Evolutionary conservation across 1,284 basidiomycete genomes (phyloP).

Genomic region (Heimioporus retisporus): DNA sequence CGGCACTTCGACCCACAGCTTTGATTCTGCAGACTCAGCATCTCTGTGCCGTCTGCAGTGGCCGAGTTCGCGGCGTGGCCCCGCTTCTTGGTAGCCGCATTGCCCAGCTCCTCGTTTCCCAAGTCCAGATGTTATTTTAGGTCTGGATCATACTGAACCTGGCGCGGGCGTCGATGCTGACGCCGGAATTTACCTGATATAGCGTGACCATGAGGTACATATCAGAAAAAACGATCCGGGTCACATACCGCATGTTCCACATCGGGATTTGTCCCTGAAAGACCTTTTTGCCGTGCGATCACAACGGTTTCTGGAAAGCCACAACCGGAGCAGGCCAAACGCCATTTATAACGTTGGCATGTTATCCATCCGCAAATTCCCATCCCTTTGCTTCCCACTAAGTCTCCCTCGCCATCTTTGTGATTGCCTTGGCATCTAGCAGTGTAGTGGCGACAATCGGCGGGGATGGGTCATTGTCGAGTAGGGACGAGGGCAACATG

Average conservation of each 20-base stretch:
- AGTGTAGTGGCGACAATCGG: constrained; percentile 45
- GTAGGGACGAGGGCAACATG: constrained; percentile 59
- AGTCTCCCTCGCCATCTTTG: constrained; percentile 75
- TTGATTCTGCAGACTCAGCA: constrained; percentile 57
- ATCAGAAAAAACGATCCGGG: constrained; percentile 42
- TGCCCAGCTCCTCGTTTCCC: constrained; percentile 66
- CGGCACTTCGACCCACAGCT: constrained; percentile 53
- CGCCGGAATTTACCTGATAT: constrained; percentile 86
- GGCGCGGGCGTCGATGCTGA: constrained; percentile 80
- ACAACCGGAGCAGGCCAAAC: constrained; percentile 94
- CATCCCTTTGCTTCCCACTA: constrained; percentile 85
- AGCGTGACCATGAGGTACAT: not conserved
- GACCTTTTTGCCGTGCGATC: constrained; percentile 88
- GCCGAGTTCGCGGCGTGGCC: constrained; percentile 60
- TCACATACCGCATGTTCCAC: constrained; percentile 85
- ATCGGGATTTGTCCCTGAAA: constrained; percentile 93
- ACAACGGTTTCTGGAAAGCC: constrained; percentile 90
- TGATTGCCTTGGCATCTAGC: constrained; percentile 57
- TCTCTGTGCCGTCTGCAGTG: constrained; percentile 63
- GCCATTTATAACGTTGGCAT: constrained; percentile 84
- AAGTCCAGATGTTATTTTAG: constrained; percentile 73
- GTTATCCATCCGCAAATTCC: constrained; percentile 85
- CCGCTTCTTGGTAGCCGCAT: constrained; percentile 62
- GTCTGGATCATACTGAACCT: constrained; percentile 81
- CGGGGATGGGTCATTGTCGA: constrained; percentile 65